These are phyloP conservation scores for Cryptococcus sp. DNA, from an alignment of 1,284 basidiomycete species.

Conservation along the genomic window DNA sequence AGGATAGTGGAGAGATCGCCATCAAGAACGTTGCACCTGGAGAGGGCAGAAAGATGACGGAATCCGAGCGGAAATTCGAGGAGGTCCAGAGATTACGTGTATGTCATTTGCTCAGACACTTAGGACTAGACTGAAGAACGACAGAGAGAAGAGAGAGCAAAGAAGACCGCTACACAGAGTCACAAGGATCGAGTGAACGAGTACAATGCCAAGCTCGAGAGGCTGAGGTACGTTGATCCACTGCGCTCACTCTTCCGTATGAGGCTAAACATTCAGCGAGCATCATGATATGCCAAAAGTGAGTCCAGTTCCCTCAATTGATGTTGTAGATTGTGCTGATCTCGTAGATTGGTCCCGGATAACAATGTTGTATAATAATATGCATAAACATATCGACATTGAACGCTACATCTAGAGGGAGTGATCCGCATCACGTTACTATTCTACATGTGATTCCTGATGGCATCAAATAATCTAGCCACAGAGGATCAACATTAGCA, in stretches of 20 bases:
- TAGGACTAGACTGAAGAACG: not conserved
- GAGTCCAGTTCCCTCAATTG: not conserved
- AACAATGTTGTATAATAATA: not conserved
- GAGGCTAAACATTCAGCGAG: slow-evolving; percentile 24
- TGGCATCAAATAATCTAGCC: too few relatives aligned
- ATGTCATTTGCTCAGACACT: slow-evolving; percentile 37
- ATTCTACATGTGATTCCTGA: too few relatives aligned
- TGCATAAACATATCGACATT: too few relatives aligned
- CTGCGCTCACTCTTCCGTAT: not conserved
- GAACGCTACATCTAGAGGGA: too few relatives aligned
- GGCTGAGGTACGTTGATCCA: slow-evolving; percentile 50
- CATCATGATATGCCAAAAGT: slow-evolving; percentile 15
- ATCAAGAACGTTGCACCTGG: slow-evolving; percentile 1
- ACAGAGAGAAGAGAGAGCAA: slow-evolving; percentile 74
- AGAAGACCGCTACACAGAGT: slow-evolving; percentile 74
- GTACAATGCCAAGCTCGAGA: slow-evolving; percentile 83
- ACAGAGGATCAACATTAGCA: too few relatives aligned
- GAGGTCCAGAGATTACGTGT: slow-evolving; percentile 78
- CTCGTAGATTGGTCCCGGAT: not conserved
- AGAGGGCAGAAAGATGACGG: slow-evolving; percentile 60
- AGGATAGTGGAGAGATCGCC: not conserved
- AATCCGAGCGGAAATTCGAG: slow-evolving; percentile 84
- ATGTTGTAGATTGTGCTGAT: not conserved
- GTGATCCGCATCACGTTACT: too few relatives aligned
- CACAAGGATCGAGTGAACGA: slow-evolving; percentile 95